Evolutionary conservation across 352 stramenopile species (phyloP), one percentile per base, ranked within the genome.

Genomic region (Salisapilia sapeloensis): DNA sequence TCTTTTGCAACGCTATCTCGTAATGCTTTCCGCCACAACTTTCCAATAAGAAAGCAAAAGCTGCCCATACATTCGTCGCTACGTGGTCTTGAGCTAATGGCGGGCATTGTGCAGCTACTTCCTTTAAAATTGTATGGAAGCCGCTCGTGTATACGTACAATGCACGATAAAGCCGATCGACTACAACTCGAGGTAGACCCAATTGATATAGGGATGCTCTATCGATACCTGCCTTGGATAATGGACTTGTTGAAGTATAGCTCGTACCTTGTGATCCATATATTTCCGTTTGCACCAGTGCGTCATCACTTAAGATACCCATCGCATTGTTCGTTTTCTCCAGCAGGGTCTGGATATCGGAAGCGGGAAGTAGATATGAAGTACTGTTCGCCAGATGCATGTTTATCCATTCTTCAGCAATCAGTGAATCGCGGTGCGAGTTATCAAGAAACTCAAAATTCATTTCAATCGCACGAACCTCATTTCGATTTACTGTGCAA

Each of bases 1-100:
- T 80, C 38, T 83, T 84, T 38, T 81, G 60, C 67, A 87, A 82
- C 11, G 72, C 65, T 66, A 87, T 84, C 29, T 87, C 69, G 48
- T 87, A 87, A 23, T 77, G 81, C 16, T 61, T 64, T 23, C 78
- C 60, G 17, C 80, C 72, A 16, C 72, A 87, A 39, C 84, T 67
- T 40, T 87, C 72, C 1, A 87, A 48, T 13, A 87, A 38, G 5
- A 84, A 30, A 18, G 83, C 31, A 35, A 87, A 84, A 13, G 64
- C 64, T 10, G 83, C 47, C 72, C 72, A 87, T 3, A 81, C 60
- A 23, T 84, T 84, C 2, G 69, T 66, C 0, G 69, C 78, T n/a
- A 87, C 59, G 24, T 87, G 71, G n/a, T 56, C 63, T 44, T 83
- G 67, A 11, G 71, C 53, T 1, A 35, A 48, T 3, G 65, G 53